These are phyloP conservation scores for Irpex lacteus DNA, from an alignment of 1,284 basidiomycete species.

Conservation along the genomic window DNA sequence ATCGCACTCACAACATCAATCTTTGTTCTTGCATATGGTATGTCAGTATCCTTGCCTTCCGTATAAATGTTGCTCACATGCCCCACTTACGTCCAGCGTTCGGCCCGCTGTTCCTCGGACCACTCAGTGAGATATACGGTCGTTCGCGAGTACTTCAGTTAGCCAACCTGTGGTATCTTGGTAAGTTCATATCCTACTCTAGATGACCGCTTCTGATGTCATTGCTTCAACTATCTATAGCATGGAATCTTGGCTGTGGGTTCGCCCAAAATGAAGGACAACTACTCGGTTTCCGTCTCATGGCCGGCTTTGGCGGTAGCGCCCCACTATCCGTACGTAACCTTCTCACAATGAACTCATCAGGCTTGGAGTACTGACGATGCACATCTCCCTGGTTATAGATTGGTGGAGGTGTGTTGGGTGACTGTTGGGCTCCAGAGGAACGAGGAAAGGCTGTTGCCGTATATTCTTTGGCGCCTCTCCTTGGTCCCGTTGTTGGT, in stretches of 20 bases:
- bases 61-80: not conserved
- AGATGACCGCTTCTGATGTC: not conserved
- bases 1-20: constrained; percentile 63
- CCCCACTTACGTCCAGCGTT: constrained; percentile 32
- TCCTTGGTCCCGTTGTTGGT: constrained; percentile 43
- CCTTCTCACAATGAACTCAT: not conserved
- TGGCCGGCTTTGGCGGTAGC: constrained; percentile 64
- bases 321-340: constrained; percentile 54
- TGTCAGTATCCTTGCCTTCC: not conserved
- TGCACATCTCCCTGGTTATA: constrained; percentile 1
- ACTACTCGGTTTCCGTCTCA: constrained; percentile 62
- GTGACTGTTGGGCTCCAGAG: constrained; percentile 46
- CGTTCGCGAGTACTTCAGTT: constrained; percentile 42
- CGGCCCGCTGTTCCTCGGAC: constrained; percentile 53
- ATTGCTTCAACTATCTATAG: constrained; percentile 29
- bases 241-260: constrained; percentile 66
- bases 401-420: constrained; percentile 46
- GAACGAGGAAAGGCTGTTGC: constrained; percentile 46
- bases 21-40: constrained; percentile 68
- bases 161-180: constrained; percentile 58
- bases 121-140: constrained; percentile 52
- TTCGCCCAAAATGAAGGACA: constrained; percentile 58
- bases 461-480: constrained; percentile 45
- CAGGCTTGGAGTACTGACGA: not conserved
- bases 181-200: constrained; percentile 31